phyloP scores from a whole-genome alignment of 768 basidiomycete genomes.

The Phanerodontia chrysosporium region DNA sequence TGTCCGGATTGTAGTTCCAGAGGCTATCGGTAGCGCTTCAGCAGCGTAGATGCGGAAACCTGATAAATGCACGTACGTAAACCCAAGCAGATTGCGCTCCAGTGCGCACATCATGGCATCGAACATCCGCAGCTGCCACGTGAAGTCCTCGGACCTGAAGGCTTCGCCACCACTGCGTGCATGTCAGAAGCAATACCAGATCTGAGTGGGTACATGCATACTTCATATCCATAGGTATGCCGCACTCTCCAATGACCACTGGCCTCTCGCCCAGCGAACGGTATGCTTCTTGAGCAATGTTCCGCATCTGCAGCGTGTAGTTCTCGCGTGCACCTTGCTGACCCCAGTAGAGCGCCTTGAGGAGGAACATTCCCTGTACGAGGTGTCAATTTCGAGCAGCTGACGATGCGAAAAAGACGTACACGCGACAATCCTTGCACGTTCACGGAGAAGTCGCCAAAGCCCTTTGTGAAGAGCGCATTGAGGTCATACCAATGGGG shows the following conservation, averaged over 20 bases:
- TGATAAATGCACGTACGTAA: slow-evolving; percentile 66
- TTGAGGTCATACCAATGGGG: slow-evolving; percentile 94
- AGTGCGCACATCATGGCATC: slow-evolving; percentile 85
- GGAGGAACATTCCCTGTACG: slow-evolving; percentile 76
- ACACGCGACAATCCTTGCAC: slow-evolving; percentile 91
- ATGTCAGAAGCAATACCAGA: background rate
- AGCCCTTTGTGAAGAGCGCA: slow-evolving; percentile 78
- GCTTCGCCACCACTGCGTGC: slow-evolving; percentile 59
- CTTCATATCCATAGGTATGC: slow-evolving; percentile 98
- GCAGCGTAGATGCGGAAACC: background rate
- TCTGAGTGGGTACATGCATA: slow-evolving; percentile 30
- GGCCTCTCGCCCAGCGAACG: slow-evolving; percentile 75
- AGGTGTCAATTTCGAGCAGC: background rate
- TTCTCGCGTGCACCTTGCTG: slow-evolving; percentile 78
- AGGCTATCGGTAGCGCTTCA: slow-evolving; percentile 46
- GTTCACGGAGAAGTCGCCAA: slow-evolving; percentile 84
- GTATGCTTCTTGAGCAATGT: slow-evolving; percentile 68
- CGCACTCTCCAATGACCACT: slow-evolving; percentile 87
- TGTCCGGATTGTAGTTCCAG: slow-evolving; percentile 93
- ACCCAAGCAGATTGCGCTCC: slow-evolving; percentile 73
- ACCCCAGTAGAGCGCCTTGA: slow-evolving; percentile 85
- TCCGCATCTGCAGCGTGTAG: slow-evolving; percentile 76
- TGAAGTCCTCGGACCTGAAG: slow-evolving; percentile 68
- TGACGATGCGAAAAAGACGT: slow-evolving; percentile 17
- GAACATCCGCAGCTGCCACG: slow-evolving; percentile 89